phyloP scores from a whole-genome alignment of 2,329 filamentous ascomycete genomes.

The Onygenales sp. region DNA sequence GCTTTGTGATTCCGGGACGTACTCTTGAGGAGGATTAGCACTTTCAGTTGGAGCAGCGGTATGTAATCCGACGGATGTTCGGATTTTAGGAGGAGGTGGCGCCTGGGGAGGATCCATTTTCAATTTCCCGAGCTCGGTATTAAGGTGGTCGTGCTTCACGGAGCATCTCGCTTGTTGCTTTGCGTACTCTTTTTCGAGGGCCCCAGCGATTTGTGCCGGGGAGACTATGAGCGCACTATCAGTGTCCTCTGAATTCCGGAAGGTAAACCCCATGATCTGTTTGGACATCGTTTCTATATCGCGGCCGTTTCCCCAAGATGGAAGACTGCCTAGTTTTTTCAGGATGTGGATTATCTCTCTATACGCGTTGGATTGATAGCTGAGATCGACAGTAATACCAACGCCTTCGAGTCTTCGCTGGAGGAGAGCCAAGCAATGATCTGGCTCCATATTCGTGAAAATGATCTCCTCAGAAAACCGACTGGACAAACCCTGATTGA shows the following conservation, averaged over 20 bases:
- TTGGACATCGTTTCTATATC: conserved; percentile 50
- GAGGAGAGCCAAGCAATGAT: conserved; percentile 40
- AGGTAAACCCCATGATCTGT: conserved; percentile 34
- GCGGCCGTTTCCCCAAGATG: conserved; percentile 54
- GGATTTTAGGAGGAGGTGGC: not conserved
- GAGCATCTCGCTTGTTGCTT: not conserved
- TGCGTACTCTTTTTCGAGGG: not conserved
- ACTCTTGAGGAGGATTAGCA: not conserved
- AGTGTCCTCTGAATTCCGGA: conserved; percentile 10
- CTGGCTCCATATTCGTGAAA: conserved; percentile 41
- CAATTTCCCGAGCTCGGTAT: not conserved
- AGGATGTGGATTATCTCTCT: conserved; percentile 13
- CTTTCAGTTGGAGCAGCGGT: not conserved
- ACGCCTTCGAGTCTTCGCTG: conserved; percentile 21
- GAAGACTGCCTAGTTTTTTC: conserved; percentile 37
- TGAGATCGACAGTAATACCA: conserved; percentile 10
- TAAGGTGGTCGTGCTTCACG: not conserved
- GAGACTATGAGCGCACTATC: conserved; percentile 12
- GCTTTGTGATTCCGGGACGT: not conserved
- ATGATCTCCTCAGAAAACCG: conserved; percentile 55
- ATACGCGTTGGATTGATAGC: conserved; percentile 3
- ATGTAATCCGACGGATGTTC: not conserved
- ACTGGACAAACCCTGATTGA: conserved; percentile 55
- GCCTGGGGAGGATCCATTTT: not conserved
- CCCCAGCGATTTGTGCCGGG: conserved; percentile 8